Base-by-base conservation (phyloP, 2,329 filamentous ascomycete genomes). In the Epichloe typhina region DNA sequence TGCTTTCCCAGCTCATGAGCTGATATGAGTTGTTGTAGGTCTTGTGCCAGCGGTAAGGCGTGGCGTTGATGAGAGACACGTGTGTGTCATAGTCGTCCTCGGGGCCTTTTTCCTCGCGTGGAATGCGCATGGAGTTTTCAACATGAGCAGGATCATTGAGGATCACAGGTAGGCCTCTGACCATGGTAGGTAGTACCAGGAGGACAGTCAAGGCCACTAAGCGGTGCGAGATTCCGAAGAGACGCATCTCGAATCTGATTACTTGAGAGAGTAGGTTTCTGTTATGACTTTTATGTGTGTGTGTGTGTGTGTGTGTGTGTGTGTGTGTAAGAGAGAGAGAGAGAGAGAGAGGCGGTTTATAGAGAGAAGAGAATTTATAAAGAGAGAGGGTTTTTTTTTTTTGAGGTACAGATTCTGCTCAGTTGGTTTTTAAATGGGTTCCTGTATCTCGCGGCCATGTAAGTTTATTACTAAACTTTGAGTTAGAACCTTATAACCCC, bases 11-110 rank as follows among this genome's bases (percentile, higher is more conserved):
- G 4, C 41, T 12, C 4, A 9, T 1, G 37, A 61, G 45, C 43
- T 61, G 57, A 44, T 62, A 60, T 0, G 49, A 46, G 49, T 55
- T 50, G 1, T 50, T 51, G 53, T 55, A 57, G 0, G 43, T 55
- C 41, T 49, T 57, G 6, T 42, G 38, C 64, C 63, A 67, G 31
- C 44, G 51, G 53, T 64, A 66, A 3, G 65, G 65, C 5, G 62
- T 66, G n/a, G 57, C 59, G 50, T 67, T 67, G 59, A 66, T 53
- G 44, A 67, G 50, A 2, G 51, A 54, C 36, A 66, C 49, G 45
- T 46, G 51, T 15, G 57, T 59, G 39, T 56, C 52, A 2, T 52
- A 38, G 21, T 23, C 33, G 15, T 45, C n/a, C 5, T 35, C 7
- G 21, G 37, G 40, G 15, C 40, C 19, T 15, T 49, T 39, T n/a